These are phyloP conservation scores for Arachis monticola DNA, from an alignment of 331 rosid species.

Conservation along the genomic window DNA sequence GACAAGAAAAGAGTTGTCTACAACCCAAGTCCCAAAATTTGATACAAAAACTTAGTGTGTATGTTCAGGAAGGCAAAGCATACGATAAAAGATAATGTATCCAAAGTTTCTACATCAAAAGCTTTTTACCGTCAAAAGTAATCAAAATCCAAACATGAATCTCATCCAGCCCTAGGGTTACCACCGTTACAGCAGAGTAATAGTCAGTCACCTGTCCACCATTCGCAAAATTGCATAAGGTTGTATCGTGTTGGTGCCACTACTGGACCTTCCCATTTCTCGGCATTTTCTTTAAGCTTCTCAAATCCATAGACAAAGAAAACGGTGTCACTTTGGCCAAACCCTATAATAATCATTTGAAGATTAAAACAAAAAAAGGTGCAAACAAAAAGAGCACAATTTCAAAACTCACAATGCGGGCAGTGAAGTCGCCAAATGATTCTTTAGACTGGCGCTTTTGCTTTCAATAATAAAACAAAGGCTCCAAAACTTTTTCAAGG, in stretches of 20 bases:
- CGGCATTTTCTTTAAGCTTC: constrained; percentile 69
- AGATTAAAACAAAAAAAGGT: constrained; percentile 15
- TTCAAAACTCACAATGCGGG: constrained; percentile 67
- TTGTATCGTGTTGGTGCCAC: constrained; percentile 66
- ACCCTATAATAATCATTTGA: constrained; percentile 2
- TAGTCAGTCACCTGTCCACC: constrained; percentile 38
- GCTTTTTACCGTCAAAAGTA: constrained; percentile 13
- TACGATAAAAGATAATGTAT: constrained; percentile 24
- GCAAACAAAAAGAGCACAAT: constrained; percentile 12
- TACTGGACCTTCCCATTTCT: constrained; percentile 91
- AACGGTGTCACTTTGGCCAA: constrained; percentile 27
- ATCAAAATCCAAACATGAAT: constrained; percentile 28
- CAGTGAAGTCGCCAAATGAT: constrained; percentile 85
- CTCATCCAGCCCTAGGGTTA: constrained; percentile 45
- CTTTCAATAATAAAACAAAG: constrained; percentile 88
- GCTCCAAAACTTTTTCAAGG: constrained; percentile 91
- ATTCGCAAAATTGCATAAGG: constrained; percentile 77
- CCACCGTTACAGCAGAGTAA: constrained; percentile 55
- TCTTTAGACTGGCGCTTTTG: constrained; percentile 84
- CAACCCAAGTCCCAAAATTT: constrained; percentile 32
- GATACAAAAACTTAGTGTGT: constrained; percentile 35
- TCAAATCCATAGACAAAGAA: constrained; percentile 75
- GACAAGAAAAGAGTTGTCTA: constrained; percentile 23
- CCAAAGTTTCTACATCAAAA: constrained; percentile 32
- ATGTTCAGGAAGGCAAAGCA: background rate